A percentile compares a stretch with the other conserved stretches of the same genome.
phyloP scores from a whole-genome alignment of 805 yeast species.

The Debaryomyces tyrocola region DNA sequence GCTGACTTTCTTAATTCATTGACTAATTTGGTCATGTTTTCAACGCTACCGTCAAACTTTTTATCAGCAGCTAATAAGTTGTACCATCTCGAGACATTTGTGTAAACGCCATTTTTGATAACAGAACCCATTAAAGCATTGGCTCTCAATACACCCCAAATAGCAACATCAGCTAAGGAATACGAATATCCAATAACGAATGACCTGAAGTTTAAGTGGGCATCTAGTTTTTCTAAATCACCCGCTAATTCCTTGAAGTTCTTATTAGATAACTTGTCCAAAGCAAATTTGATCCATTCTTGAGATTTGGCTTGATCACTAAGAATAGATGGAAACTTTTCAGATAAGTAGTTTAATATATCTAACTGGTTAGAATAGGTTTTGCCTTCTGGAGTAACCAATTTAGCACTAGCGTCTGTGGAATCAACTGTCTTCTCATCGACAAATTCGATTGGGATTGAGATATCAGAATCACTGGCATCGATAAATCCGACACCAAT shows the following conservation, averaged over 20 bases:
- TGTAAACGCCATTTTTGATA: conserved; percentile 78
- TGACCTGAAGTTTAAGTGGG: conserved; percentile 82
- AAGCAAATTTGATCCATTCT: conserved; percentile 68
- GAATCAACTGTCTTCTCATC: conserved; percentile 64
- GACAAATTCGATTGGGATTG: conserved; percentile 61
- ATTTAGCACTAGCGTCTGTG: conserved; percentile 42
- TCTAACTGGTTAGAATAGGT: conserved; percentile 42
- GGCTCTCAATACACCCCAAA: conserved; percentile 93
- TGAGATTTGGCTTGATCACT: conserved; percentile 40
- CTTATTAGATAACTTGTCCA: conserved; percentile 68
- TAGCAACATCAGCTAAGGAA: conserved; percentile 78
- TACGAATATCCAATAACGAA: conserved; percentile 67
- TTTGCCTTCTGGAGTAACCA: conserved; percentile 42
- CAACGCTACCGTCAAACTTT: conserved; percentile 69
- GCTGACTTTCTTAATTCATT: conserved; percentile 72
- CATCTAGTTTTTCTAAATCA: conserved; percentile 77
- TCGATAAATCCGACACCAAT: conserved; percentile 79
- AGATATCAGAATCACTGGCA: conserved; percentile 38
- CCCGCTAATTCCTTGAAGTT: conserved; percentile 84
- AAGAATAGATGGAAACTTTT: conserved; percentile 50
- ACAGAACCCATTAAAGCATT: conserved; percentile 92
- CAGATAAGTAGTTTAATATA: conserved; percentile 50
- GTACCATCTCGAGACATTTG: conserved; percentile 94
- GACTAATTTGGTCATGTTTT: conserved; percentile 63
- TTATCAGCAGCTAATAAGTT: conserved; percentile 65